Evolutionary conservation across 1,284 basidiomycete genomes (phyloP).

Genomic region (Rhodotorula sp.): DNA sequence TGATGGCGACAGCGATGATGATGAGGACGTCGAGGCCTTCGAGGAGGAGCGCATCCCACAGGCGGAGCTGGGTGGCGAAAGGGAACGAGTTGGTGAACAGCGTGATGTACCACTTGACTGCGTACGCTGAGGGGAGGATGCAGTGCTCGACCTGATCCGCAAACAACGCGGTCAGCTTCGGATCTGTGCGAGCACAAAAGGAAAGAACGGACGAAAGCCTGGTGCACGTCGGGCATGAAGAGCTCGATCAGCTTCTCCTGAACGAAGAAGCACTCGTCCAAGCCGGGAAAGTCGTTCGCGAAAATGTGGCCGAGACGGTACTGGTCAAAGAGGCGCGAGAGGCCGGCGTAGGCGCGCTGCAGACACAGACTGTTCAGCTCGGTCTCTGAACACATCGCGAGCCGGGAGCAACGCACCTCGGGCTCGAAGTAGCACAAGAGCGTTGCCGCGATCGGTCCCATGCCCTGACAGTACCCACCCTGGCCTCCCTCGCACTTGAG

Average conservation of each 20-base stretch:
- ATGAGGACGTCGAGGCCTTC: slow-evolving; percentile 89
- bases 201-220: slow-evolving; percentile 59
- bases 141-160: slow-evolving; percentile 66
- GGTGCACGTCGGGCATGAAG: slow-evolving; percentile 85
- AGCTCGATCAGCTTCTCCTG: slow-evolving; percentile 83
- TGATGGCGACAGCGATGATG: slow-evolving; percentile 76
- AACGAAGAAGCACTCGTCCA: slow-evolving; percentile 90
- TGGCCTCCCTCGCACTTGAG: slow-evolving; percentile 55
- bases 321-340: slow-evolving; percentile 82
- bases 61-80: slow-evolving; percentile 86
- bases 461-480: slow-evolving; percentile 92
- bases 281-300: slow-evolving; percentile 90
- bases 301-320: slow-evolving; percentile 89
- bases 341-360: slow-evolving; percentile 72
- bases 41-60: slow-evolving; percentile 92
- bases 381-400: background rate
- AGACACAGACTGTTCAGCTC: background rate
- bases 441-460: slow-evolving; percentile 96
- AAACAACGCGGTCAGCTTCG: background rate
- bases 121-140: slow-evolving; percentile 90
- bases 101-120: slow-evolving; percentile 99
- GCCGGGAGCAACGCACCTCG: slow-evolving; percentile 55
- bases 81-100: slow-evolving; percentile 87
- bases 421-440: slow-evolving; percentile 90
- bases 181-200: background rate